These are phyloP conservation scores for Tricharina praecox DNA, from an alignment of 495 filamentous ascomycete genomes.

Conservation along the genomic window DNA sequence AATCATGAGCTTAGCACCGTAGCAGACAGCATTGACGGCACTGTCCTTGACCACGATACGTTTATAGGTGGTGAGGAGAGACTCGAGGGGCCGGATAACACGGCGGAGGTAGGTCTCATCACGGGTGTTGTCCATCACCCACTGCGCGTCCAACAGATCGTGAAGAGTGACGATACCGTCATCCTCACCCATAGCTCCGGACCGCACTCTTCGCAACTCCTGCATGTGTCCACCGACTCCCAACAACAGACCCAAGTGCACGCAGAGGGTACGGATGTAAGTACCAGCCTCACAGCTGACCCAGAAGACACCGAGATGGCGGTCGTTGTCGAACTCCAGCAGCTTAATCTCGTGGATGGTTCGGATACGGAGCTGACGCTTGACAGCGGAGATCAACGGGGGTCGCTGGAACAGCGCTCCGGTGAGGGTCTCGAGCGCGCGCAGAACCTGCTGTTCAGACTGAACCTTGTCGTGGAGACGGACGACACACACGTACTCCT, in stretches of 20 bases:
- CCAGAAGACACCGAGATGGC: slow-evolving; percentile 97
- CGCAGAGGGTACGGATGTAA: slow-evolving; percentile 94
- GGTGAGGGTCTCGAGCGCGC: slow-evolving; percentile 84
- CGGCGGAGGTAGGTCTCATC: slow-evolving; percentile 75
- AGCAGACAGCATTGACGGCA: slow-evolving; percentile 88
- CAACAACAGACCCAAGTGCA: slow-evolving; percentile 80
- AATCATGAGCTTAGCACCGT: slow-evolving; percentile 96
- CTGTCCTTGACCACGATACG: slow-evolving; percentile 95
- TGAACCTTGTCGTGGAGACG: slow-evolving; percentile 85
- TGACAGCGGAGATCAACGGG: slow-evolving; percentile 92
- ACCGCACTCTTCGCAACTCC: slow-evolving; percentile 82
- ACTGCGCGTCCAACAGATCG: slow-evolving; percentile 90
- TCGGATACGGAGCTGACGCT: slow-evolving; percentile 91
- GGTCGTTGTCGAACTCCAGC: slow-evolving; percentile 92
- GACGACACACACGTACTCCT: slow-evolving; percentile 68
- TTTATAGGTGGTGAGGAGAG: slow-evolving; percentile 78
- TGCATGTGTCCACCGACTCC: slow-evolving; percentile 98
- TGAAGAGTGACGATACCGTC: slow-evolving; percentile 82
- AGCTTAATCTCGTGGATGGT: slow-evolving; percentile 92
- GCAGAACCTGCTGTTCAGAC: slow-evolving; percentile 71
- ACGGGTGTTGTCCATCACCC: slow-evolving; percentile 74
- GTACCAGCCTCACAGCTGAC: slow-evolving; percentile 97
- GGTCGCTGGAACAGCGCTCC: slow-evolving; percentile 95
- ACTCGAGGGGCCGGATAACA: slow-evolving; percentile 82
- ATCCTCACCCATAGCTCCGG: slow-evolving; percentile 83